phyloP scores from a whole-genome alignment of 1,139 yeast genomes.

The Sugiyamaella japonica region DNA sequence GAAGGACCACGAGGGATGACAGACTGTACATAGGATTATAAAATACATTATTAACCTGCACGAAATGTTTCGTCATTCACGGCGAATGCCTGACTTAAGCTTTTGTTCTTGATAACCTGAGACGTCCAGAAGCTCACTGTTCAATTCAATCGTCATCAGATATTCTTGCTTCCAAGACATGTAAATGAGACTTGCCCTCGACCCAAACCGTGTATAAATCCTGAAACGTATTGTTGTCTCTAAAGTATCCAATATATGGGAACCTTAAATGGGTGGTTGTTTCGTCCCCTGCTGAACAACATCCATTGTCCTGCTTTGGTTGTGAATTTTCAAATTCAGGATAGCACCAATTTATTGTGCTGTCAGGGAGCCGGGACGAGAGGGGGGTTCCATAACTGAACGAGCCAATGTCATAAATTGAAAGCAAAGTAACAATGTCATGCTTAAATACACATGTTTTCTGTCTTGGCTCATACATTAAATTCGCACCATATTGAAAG shows the following conservation, averaged over 20 bases:
- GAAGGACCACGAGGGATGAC: background rate
- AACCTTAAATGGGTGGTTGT: background rate
- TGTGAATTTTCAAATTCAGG: no score
- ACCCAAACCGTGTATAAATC: background rate
- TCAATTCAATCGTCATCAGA: background rate
- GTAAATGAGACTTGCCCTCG: background rate
- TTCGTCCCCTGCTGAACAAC: background rate
- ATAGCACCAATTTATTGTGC: no score
- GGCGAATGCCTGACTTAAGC: background rate
- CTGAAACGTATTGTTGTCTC: background rate
- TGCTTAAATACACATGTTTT: background rate
- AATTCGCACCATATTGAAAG: background rate
- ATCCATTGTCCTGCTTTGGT: background rate
- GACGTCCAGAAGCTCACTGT: background rate
- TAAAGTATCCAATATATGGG: background rate
- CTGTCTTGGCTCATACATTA: background rate
- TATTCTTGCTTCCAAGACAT: background rate
- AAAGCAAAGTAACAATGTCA: background rate
- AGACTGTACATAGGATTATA: background rate
- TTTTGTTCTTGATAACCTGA: background rate
- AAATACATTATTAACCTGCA: background rate
- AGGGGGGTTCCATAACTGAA: background rate
- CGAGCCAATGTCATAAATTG: background rate
- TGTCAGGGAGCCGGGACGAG: no score
- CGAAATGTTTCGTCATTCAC: background rate